Percentiles rank a stretch among this genome's conserved stretches.
Conservation (phyloP, 2,329 filamentous ascomycete species). For the Neocatenulostroma microsporum region DNA sequence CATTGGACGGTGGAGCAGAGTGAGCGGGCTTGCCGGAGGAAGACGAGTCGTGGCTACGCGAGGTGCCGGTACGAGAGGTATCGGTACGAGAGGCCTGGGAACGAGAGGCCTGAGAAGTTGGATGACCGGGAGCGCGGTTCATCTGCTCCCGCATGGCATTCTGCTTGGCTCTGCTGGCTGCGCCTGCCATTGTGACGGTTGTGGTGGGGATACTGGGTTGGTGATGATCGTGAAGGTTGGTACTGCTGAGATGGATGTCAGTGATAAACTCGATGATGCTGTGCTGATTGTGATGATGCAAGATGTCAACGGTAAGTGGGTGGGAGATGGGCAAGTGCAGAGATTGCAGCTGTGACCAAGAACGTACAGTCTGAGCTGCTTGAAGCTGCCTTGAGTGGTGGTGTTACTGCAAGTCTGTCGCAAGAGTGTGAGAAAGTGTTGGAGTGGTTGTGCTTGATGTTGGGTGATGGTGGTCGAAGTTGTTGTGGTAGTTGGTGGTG, state of each 20-base stretch:
- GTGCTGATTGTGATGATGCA: too few relatives aligned
- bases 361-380: too few relatives aligned
- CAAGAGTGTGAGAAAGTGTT: too few relatives aligned
- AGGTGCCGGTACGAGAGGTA: too few relatives aligned
- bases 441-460: not conserved
- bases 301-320: too few relatives aligned
- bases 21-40: constrained; percentile 16
- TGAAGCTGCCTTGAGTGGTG: too few relatives aligned
- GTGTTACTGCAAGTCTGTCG: too few relatives aligned
- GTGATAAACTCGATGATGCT: not conserved
- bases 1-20: constrained; percentile 7
- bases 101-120: not conserved
- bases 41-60: too few relatives aligned
- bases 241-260: constrained; percentile 2
- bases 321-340: too few relatives aligned
- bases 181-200: constrained; percentile 29
- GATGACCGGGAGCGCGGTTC: not conserved
- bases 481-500: constrained; percentile 4
- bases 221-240: not conserved
- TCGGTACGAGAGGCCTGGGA: not conserved
- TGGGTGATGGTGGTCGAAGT: not conserved
- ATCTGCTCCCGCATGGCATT: constrained; percentile 24
- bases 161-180: constrained; percentile 30
- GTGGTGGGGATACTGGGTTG: not conserved
- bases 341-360: too few relatives aligned